These are phyloP conservation scores for Astraeus odoratus DNA, from an alignment of 768 basidiomycete genomes.

Conservation along the genomic window DNA sequence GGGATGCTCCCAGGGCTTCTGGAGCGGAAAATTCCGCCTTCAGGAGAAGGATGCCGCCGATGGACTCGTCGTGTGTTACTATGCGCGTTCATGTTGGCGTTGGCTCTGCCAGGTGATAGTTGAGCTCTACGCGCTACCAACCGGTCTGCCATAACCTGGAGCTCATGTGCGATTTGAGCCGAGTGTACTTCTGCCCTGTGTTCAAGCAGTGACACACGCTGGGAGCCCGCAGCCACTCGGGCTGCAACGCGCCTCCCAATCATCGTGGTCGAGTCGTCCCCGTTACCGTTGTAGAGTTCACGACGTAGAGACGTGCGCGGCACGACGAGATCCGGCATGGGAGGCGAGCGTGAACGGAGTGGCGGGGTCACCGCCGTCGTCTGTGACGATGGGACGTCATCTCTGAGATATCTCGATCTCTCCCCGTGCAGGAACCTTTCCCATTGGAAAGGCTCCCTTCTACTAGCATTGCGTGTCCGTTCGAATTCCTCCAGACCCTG, in stretches of 20 bases:
- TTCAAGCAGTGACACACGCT: conserved; percentile 21
- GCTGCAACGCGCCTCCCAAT: conserved; percentile 31
- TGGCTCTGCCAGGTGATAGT: conserved; percentile 11
- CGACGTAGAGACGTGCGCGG: conserved; percentile 14
- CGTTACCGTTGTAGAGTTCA: conserved; percentile 13
- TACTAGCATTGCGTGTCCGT: conserved; percentile 3
- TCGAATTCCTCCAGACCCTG: conserved; percentile 29
- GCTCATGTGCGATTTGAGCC: conserved; percentile 25
- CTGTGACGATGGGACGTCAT: conserved; percentile 8
- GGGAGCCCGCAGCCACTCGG: conserved; percentile 12
- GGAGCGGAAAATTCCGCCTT: neutral
- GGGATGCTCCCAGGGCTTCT: neutral
- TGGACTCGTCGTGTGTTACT: neutral
- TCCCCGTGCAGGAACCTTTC: conserved; percentile 16
- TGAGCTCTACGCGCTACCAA: conserved; percentile 17
- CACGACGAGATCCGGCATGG: conserved; percentile 24
- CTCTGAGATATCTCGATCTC: conserved; percentile 10
- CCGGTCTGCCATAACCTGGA: conserved; percentile 26
- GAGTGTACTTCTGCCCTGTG: conserved; percentile 25
- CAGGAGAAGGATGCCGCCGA: neutral
- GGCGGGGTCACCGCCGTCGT: conserved; percentile 2
- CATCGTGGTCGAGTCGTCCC: conserved; percentile 28
- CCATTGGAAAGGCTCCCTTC: conserved; percentile 15
- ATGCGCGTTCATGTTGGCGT: conserved; percentile 2
- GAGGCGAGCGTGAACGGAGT: conserved; percentile 21